Base-by-base conservation (phyloP, 116 monocot species). In the Trichopus zeylanicus region DNA sequence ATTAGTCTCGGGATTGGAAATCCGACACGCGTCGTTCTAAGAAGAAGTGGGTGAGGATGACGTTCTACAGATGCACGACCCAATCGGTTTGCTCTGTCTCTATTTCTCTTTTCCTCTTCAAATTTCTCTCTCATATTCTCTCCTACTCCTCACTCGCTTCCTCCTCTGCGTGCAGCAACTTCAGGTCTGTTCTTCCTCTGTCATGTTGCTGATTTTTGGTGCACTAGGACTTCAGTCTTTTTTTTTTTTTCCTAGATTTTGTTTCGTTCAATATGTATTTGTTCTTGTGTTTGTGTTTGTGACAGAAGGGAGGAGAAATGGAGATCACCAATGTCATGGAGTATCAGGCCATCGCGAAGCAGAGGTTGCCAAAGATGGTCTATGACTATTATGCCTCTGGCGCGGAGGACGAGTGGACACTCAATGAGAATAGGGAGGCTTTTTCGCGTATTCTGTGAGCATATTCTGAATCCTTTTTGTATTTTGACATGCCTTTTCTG, bases 351-450 rank as follows among this genome's bases (percentile, higher is more conserved):
- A 79, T 97, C 24, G 97, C 90, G 21, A 97, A 87, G 81, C 52
- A 81, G 76, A 97, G 84, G 81, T 70, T 97, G 55, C 97, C 97
- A 0, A 95, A 95, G 87, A 95, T 90, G 95, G 68, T 67, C 29
- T 95, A 71, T 39, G 95, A 95, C 65, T 95, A 95, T 81, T 95
- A 95, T 29, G 95, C 95, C 15, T 87, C 89, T 0, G 95, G 95
- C 5, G 90, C 95, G 0, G 95, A 95, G 74, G 95, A 95, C 34
- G 68, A 95, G 67, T 95, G 95, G 95, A 87, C 81, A 48, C 84
- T 95, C 39, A 64, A 77, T 31, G 95, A 95, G 75, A 95, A 95
- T 74, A 75, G 83, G 60, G 90, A 90, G 31, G 95, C 95, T 33
- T 95, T 95, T 72, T 81, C 90, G 1, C 78, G 87, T 67, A 95